phyloP scores from a whole-genome alignment of 306 rosid species.

The Trichosanthes cucumerina region DNA sequence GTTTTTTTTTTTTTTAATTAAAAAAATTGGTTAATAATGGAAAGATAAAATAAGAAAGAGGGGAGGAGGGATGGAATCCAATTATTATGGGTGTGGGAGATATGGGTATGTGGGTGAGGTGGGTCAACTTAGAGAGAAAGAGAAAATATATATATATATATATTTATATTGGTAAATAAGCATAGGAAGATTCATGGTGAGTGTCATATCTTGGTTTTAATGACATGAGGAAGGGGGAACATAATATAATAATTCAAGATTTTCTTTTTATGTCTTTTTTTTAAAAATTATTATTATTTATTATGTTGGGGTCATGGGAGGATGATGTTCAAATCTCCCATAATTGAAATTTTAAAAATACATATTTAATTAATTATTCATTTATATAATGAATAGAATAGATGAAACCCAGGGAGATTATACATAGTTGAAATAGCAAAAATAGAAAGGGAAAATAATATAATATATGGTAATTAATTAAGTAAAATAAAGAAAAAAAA shows the following conservation, averaged over 20 bases:
- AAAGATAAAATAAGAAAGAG: background rate
- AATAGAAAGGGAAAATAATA: too few species aligned
- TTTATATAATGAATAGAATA: too few species aligned
- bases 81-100: conserved; percentile 21
- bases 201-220: background rate
- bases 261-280: background rate
- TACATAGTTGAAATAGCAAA: too few species aligned
- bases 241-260: background rate
- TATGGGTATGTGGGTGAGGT: conserved; percentile 39
- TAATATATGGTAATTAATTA: too few species aligned
- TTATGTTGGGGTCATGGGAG: background rate
- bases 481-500: too few species aligned
- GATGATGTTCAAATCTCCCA: background rate
- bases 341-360: too few species aligned
- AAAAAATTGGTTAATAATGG: background rate
- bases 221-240: background rate
- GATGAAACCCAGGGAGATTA: too few species aligned
- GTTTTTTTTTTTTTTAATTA: background rate
- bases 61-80: conserved; percentile 6
- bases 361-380: too few species aligned
- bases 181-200: conserved; percentile 61
- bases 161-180: conserved; percentile 7
- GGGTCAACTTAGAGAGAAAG: conserved; percentile 46
- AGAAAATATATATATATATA: background rate
- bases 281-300: background rate